A percentile compares a stretch with the other conserved stretches of the same genome.
phyloP scores from a whole-genome alignment of 2,329 filamentous ascomycete species.

The Aspergillus awamori region DNA sequence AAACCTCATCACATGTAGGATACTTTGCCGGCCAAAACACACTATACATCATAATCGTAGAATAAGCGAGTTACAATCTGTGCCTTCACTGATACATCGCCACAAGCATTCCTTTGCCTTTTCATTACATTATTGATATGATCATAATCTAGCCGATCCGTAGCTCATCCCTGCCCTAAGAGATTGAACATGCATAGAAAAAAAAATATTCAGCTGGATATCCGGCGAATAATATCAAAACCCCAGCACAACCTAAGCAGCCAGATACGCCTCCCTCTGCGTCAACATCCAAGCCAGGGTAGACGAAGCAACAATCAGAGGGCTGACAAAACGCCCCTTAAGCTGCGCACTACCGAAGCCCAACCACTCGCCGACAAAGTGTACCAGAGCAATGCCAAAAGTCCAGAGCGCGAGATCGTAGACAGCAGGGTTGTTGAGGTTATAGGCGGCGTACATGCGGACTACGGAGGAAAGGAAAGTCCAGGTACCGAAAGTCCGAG shows the following conservation, averaged over 20 bases:
- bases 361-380: conserved; percentile 80
- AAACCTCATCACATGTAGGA: no score
- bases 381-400: conserved; percentile 74
- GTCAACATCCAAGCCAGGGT: conserved; percentile 64
- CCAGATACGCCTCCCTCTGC: conserved; percentile 54
- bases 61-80: neutral
- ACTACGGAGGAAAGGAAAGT: conserved; percentile 77
- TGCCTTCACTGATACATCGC: neutral
- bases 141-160: neutral
- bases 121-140: neutral
- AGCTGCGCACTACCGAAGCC: conserved; percentile 75
- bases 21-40: no score
- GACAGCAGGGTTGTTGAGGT: conserved; percentile 70
- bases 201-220: neutral
- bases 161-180: neutral
- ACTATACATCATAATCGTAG: no score
- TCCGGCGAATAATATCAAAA: neutral
- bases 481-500: conserved; percentile 85
- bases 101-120: neutral
- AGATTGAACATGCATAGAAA: neutral
- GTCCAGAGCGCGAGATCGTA: conserved; percentile 84
- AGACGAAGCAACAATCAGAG: conserved; percentile 59
- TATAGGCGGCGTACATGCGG: conserved; percentile 80
- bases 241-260: conserved; percentile 25
- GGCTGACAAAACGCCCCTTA: conserved; percentile 60